Base-by-base conservation (phyloP, 2,329 filamentous ascomycete species). In the Apiospora koreana region DNA sequence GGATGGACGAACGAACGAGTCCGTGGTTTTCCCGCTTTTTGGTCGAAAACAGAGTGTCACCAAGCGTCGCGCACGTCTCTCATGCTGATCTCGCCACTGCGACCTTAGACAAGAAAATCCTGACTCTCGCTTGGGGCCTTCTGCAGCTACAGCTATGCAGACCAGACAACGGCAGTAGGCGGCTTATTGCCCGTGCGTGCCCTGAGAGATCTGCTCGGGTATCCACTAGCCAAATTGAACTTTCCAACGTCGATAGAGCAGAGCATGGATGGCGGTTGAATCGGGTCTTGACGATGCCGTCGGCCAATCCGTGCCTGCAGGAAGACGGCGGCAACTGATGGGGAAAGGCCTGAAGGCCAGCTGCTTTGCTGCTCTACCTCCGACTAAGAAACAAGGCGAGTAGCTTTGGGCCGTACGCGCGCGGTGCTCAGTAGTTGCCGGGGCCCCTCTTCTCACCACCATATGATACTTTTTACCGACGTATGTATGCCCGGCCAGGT, bases 31-130 rank as follows among this genome's bases (percentile, higher is more conserved):
- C 50, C 50, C 50, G 50, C 50, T 58, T 58, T 58, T 58, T 35
- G 28, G 50, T 35, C 28, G 31, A 31, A 62, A 62, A 38, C 28
- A 62, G 54, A 62, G 54, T 62, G 54, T 62, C 54, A 62, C 54
- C 54, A 62, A 21, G 31, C 10, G 54, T 50, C 50, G 67, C 62
- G 69, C 69, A 71, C 68, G 71, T 72, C 68, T 71, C 68, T 41
- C 46, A 66, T 65, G 43, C 62, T 66, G 69, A 66, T 68, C 68
- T 71, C 67, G 65, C 69, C 69, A 68, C 68, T 62, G 31, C 25
- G 8, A 38, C 54, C 18, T 38, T 38, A 14, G 31, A 38, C 18
- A 62, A 38, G 54, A 62, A 62, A 62, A 62, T 38, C 54, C 54
- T 62, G 50, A 54, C 28, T 54, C 50, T 58, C 50, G 50, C 50